Evolutionary conservation across 78 protist genomes (phyloP).

Genomic region (Creolimax fragrantissima): DNA sequence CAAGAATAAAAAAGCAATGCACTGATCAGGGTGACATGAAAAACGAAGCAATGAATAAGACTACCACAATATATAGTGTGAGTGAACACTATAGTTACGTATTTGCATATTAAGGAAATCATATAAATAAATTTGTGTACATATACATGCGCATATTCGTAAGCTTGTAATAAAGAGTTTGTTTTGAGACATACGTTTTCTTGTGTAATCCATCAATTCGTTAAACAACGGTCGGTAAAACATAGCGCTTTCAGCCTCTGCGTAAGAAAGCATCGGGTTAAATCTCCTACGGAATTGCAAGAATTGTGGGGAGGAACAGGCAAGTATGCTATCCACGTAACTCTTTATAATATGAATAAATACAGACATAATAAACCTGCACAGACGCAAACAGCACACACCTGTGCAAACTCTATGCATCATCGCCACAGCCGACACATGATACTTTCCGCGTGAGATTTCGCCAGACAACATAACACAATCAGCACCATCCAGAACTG

Average conservation of each 20-base stretch:
- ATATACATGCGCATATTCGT: not conserved
- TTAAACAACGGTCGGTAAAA: not conserved
- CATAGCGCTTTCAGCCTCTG: slow-evolving; percentile 15
- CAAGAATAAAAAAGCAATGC: no score
- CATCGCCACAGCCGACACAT: slow-evolving; percentile 14
- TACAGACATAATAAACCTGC: no score
- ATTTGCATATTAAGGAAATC: not conserved
- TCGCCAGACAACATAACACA: slow-evolving; percentile 76
- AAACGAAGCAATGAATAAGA: no score
- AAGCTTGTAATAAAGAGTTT: not conserved
- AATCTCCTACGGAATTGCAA: no score
- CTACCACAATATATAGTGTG: no score
- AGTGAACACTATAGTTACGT: not conserved
- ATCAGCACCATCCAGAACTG: slow-evolving; percentile 79
- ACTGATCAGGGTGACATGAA: no score
- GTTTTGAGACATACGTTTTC: not conserved
- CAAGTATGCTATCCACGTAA: no score
- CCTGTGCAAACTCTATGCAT: slow-evolving; percentile 4
- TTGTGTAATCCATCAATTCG: not conserved
- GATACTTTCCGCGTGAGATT: slow-evolving; percentile 58
- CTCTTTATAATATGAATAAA: no score
- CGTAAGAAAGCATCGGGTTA: no score
- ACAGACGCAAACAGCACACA: not conserved
- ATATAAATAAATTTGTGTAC: not conserved
- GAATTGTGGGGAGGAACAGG: no score